Percentiles rank a stretch among this genome's conserved stretches.
phyloP scores from a whole-genome alignment of 2,329 filamentous ascomycete genomes.

The Trichophyton verrucosum region DNA sequence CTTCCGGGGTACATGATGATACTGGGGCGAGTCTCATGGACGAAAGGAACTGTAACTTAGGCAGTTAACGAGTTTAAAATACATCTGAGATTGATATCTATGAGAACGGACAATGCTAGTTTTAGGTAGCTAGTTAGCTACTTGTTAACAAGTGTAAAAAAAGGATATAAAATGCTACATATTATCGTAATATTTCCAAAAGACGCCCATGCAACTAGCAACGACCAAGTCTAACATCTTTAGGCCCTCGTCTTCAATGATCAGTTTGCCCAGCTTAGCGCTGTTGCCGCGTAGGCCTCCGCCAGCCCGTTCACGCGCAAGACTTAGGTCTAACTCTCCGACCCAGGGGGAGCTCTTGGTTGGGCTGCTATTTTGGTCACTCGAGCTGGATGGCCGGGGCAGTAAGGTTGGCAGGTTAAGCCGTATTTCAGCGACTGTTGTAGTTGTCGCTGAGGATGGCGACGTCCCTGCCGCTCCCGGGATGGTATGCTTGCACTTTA shows the following conservation, averaged over 20 bases:
- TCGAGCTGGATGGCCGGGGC: conserved; percentile 16
- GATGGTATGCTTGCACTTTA: conserved; percentile 59
- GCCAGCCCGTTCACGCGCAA: conserved; percentile 73
- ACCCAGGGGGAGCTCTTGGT: background rate
- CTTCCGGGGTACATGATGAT: too few species aligned
- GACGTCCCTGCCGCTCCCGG: conserved; percentile 1
- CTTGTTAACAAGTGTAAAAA: background rate
- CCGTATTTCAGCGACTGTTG: conserved; percentile 65
- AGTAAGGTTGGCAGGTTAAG: conserved; percentile 65
- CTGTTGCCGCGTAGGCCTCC: conserved; percentile 75
- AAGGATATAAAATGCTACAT: background rate
- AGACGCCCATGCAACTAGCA: conserved; percentile 80
- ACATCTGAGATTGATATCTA: too few species aligned
- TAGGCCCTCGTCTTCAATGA: conserved; percentile 75
- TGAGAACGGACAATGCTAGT: too few species aligned
- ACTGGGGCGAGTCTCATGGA: too few species aligned
- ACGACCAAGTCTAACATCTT: conserved; percentile 94
- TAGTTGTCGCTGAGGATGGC: conserved; percentile 21
- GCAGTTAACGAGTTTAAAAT: too few species aligned
- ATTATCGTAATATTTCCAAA: conserved; percentile 70
- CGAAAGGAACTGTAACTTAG: too few species aligned
- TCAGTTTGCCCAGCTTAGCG: conserved; percentile 86
- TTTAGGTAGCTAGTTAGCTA: too few species aligned
- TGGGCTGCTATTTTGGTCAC: conserved; percentile 5
- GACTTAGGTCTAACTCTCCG: conserved; percentile 46